Evolutionary conservation across 257 asterid genomes (phyloP).

Genomic region (Avicennia marina): DNA sequence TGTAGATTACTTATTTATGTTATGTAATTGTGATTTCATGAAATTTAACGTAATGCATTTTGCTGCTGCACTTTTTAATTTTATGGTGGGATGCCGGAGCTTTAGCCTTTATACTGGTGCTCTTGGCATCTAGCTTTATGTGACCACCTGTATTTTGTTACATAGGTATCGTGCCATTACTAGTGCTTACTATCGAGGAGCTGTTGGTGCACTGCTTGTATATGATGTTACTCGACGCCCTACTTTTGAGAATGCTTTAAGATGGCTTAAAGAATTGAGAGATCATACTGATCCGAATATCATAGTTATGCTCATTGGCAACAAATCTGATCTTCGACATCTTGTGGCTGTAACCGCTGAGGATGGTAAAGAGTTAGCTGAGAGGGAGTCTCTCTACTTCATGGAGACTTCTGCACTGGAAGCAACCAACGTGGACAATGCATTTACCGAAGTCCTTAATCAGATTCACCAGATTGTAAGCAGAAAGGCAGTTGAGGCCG

Average conservation of each 20-base stretch:
- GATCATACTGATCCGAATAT: conserved; percentile 45
- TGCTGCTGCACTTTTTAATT: neutral
- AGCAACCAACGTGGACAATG: conserved; percentile 43
- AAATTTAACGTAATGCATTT: neutral
- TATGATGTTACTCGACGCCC: conserved; percentile 45
- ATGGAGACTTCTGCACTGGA: conserved; percentile 56
- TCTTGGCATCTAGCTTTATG: neutral
- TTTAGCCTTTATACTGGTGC: neutral
- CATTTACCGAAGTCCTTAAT: conserved; percentile 42
- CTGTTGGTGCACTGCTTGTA: conserved; percentile 50
- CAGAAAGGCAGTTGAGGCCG: conserved; percentile 44
- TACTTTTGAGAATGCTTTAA: conserved; percentile 39
- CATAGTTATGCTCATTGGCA: conserved; percentile 48
- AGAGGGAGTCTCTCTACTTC: conserved; percentile 42
- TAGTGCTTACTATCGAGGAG: conserved; percentile 52
- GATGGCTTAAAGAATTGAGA: conserved; percentile 49
- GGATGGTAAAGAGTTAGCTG: conserved; percentile 43
- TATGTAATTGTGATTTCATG: neutral
- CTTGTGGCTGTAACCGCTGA: conserved; percentile 42
- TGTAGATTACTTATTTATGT: neutral
- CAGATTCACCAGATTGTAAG: conserved; percentile 38
- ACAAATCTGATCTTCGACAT: conserved; percentile 49
- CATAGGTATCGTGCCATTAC: conserved; percentile 48
- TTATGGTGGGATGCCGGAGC: neutral
- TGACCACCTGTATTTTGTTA: neutral